phyloP scores from a whole-genome alignment of 2,329 filamentous ascomycete species.

The Aspergillus sp. region DNA sequence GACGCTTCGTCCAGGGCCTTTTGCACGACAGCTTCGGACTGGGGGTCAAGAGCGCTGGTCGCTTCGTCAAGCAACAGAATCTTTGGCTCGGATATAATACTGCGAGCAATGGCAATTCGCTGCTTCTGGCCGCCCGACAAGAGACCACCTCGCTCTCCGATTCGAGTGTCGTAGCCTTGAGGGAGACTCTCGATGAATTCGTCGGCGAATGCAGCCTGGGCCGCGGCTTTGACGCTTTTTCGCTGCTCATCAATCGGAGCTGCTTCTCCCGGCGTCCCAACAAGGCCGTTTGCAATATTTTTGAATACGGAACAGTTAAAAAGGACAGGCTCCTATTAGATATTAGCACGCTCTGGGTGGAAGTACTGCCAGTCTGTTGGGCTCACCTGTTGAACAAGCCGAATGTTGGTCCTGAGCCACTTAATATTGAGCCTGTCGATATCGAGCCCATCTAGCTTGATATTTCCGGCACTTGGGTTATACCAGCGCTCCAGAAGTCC shows the following conservation, averaged over 20 bases:
- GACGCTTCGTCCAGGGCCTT: conserved; percentile 46
- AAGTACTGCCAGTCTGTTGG: no score
- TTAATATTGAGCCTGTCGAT: conserved; percentile 52
- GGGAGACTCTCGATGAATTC: conserved; percentile 59
- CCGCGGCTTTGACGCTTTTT: conserved; percentile 52
- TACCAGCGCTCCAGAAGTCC: conserved; percentile 37
- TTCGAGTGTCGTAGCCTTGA: conserved; percentile 56
- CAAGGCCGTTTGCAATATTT: conserved; percentile 53
- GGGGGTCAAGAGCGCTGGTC: conserved; percentile 50
- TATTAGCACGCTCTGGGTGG: no score
- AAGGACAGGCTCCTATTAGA: conserved; percentile 57
- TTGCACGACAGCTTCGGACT: conserved; percentile 45
- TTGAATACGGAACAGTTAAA: conserved; percentile 58
- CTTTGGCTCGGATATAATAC: conserved; percentile 58
- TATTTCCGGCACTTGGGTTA: conserved; percentile 32
- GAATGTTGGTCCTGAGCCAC: conserved; percentile 50
- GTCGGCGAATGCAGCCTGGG: conserved; percentile 58
- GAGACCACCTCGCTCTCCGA: conserved; percentile 64
- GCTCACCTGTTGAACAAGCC: conserved; percentile 61
- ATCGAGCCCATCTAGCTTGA: conserved; percentile 46
- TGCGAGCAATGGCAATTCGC: conserved; percentile 68
- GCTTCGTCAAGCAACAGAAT: conserved; percentile 78
- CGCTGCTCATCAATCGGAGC: conserved; percentile 28
- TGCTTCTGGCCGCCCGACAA: conserved; percentile 77
- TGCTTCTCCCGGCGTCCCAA: conserved; percentile 27